Percentiles rank a stretch among this genome's conserved stretches.
Evolutionary conservation across 2,329 filamentous ascomycete species (phyloP).

Genomic region (Colletotrichum tropicale): DNA sequence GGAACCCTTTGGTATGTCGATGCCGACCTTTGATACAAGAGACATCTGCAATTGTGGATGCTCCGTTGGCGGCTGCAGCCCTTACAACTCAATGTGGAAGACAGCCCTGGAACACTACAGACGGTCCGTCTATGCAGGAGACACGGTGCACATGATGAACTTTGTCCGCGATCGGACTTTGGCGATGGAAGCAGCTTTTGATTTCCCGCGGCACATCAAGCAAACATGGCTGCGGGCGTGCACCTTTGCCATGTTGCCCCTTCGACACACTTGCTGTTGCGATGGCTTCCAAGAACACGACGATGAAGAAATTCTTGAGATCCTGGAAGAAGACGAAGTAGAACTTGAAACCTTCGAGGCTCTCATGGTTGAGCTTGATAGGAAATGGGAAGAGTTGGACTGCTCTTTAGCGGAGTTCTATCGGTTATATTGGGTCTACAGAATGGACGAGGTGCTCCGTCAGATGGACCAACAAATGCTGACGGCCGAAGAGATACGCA

Average conservation of each 20-base stretch:
- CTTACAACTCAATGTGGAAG: not conserved
- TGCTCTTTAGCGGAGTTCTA: not conserved
- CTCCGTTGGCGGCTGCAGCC: not conserved
- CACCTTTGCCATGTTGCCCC: not conserved
- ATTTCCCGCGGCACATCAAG: not conserved
- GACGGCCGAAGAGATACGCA: rapidly evolving
- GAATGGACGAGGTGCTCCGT: not conserved
- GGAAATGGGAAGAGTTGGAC: not conserved
- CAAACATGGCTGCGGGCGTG: not conserved
- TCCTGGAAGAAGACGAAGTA: not conserved
- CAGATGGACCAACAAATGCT: not conserved
- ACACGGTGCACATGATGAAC: too few relatives aligned
- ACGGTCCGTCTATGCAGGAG: too few relatives aligned
- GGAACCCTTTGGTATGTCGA: too few relatives aligned
- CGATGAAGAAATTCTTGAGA: not conserved
- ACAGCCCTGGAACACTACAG: too few relatives aligned
- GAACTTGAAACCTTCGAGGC: rapidly evolving
- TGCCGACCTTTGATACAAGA: too few relatives aligned
- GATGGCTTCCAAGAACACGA: not conserved
- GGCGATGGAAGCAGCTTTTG: not conserved
- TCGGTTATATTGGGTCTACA: not conserved
- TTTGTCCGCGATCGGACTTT: too few relatives aligned
- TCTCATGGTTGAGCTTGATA: not conserved
- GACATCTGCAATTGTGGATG: not conserved
- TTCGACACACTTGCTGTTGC: not conserved